These are phyloP conservation scores for Tetrahymena thermophila DNA, from an alignment of 73 alveolate species.

Conservation along the genomic window DNA sequence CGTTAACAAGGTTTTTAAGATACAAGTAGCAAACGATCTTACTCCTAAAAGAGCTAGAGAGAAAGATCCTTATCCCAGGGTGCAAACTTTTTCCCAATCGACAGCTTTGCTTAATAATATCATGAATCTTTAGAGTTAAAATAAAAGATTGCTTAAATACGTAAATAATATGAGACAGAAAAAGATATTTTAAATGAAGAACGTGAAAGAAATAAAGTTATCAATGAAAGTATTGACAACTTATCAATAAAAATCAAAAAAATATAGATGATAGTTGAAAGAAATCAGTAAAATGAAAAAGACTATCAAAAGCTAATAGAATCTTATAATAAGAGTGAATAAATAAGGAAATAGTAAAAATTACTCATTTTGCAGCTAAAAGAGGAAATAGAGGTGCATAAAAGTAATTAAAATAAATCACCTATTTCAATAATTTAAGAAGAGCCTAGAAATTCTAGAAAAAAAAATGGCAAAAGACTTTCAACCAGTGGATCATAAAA, in stretches of 20 bases:
- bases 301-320: neutral
- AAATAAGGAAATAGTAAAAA: neutral
- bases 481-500: neutral
- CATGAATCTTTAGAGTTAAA: neutral
- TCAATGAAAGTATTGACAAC: neutral
- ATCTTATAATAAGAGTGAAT: neutral
- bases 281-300: neutral
- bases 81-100: neutral
- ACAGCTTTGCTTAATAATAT: neutral
- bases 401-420: neutral
- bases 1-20: neutral
- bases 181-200: neutral
- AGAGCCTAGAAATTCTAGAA: neutral
- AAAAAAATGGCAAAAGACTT: neutral
- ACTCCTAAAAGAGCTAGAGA: neutral
- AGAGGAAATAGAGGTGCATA: neutral
- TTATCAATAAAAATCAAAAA: neutral
- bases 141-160: neutral
- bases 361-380: neutral
- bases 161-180: neutral
- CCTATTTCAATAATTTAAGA: neutral
- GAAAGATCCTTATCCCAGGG: neutral
- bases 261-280: neutral
- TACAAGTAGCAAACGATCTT: neutral
- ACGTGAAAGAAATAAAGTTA: neutral